A percentile compares a stretch with the other conserved stretches of the same genome.
Conservation (phyloP, 106 monocot species). For the Phalaenopsis equestris region DNA sequence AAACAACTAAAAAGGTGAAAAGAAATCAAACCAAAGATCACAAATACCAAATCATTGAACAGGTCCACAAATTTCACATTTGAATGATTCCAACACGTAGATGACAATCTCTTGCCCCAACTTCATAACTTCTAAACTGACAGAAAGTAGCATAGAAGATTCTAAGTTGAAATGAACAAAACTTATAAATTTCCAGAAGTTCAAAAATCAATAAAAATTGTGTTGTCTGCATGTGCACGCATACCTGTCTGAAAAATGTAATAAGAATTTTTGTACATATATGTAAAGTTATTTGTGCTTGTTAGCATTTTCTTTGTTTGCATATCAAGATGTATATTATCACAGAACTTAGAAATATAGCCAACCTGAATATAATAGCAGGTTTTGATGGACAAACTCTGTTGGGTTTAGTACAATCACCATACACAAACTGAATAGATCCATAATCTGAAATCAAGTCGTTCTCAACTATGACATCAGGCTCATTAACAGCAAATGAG, state of each 20-base stretch:
- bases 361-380: conserved; percentile 85
- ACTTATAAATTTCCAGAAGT: not conserved
- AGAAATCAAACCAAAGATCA: no score
- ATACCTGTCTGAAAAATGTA: not conserved
- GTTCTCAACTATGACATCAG: conserved; percentile 22
- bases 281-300: not conserved
- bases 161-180: not conserved
- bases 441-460: conserved; percentile 50
- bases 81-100: no score
- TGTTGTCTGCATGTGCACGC: not conserved
- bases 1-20: no score
- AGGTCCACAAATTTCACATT: no score
- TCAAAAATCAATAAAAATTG: not conserved
- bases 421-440: conserved; percentile 78
- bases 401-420: conserved; percentile 88
- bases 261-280: not conserved
- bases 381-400: conserved; percentile 47
- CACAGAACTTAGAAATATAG: not conserved
- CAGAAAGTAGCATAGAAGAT: not conserved
- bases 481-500: conserved; percentile 57
- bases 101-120: not conserved
- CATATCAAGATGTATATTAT: not conserved
- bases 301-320: not conserved
- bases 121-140: not conserved
- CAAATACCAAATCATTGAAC: no score